Base-by-base conservation (phyloP, 306 rosid genomes). In the Nissolia schottii region DNA sequence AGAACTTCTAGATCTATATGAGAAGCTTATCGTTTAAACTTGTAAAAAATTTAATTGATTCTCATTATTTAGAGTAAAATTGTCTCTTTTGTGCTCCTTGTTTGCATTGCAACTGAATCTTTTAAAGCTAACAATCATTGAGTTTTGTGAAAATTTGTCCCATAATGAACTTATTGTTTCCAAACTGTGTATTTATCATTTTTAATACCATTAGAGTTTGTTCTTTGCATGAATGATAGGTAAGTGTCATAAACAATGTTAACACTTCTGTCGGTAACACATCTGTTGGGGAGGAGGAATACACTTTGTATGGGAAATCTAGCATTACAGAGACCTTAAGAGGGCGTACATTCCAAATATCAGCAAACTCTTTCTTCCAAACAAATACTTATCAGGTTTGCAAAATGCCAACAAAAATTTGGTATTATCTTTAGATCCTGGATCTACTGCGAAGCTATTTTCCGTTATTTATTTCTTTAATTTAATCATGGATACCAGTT, bases 301-400 rank as follows among this genome's bases (percentile, higher is more conserved):
- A 89, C 78, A 91, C 86, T 71, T 71, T 93, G 78, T 81, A 87
- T 68, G 98, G 98, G 55, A 93, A 87, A 82, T 81, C 98, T 51
- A 69, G 70, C 89, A 93, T 93, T 74, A 87, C 85, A n/a, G 98
- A 91, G 84, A 83, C 71, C 54, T 86, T 91, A 84, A 81, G 97
- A 78, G 97, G 95, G 71, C 89, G 89, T 51, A 86, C 94, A 3
- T 93, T 93, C 78, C 98, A 89, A 80, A 93, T 93, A 87, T 93
- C 98, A 69, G 98, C 97, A 37, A 93, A 93, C 72, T 93, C 98
- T 34, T 93, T 93, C 87, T 93, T 93, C 71, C 98, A 93, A 77
- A 93, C 98, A 77, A 93, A 93, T 81, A 91, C 96, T 64, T 78
- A 28, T 46, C 98, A 93, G 98, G 98, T 89, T 49, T 53, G 79